These are phyloP conservation scores for Aspergillus saccharolyticus DNA, from an alignment of 495 filamentous ascomycete genomes.

Conservation along the genomic window DNA sequence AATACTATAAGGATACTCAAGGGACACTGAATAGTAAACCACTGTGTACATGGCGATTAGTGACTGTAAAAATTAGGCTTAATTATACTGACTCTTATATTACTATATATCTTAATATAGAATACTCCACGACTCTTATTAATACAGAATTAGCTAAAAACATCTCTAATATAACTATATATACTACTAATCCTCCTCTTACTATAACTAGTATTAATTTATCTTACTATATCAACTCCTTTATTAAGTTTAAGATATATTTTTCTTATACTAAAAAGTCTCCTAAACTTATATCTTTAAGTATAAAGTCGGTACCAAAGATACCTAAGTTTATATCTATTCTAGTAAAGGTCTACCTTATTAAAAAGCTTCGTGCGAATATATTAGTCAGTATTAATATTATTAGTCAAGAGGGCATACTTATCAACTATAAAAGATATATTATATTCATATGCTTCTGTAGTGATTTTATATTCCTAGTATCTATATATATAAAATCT, in stretches of 20 bases:
- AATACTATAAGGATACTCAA: not conserved
- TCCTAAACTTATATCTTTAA: not conserved
- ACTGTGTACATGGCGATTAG: not conserved
- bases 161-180: not conserved
- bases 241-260: not conserved
- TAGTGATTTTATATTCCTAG: not conserved
- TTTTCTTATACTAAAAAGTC: not conserved
- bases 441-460: not conserved
- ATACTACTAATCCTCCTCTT: not conserved
- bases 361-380: not conserved
- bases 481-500: not conserved
- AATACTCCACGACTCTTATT: not conserved
- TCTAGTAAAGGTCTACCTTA: not conserved
- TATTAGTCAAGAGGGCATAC: not conserved
- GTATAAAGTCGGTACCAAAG: no score
- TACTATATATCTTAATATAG: not conserved
- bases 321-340: not conserved
- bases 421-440: not conserved
- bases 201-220: not conserved
- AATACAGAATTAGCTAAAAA: not conserved
- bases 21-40: not conserved
- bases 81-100: not conserved
- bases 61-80: not conserved
- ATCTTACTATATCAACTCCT: not conserved
- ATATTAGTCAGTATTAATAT: constrained; percentile 1